Evolutionary conservation across 1,139 yeast genomes (phyloP), one percentile per base, ranked within the genome.

Genomic region (Schwanniomyces etchellsii): DNA sequence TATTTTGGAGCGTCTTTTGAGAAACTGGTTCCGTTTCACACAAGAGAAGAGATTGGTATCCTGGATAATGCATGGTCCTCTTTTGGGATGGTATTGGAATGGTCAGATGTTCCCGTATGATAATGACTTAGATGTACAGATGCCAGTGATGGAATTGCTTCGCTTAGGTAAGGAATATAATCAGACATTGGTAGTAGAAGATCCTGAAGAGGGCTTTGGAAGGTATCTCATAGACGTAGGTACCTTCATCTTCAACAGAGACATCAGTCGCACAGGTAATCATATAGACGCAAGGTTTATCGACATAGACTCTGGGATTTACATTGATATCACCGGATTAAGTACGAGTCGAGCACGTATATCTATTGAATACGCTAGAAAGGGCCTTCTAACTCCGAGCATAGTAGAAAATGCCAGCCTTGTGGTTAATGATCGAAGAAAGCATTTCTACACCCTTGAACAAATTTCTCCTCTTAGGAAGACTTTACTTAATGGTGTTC

Each of bases 31-130:
- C 35, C 34, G 40, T 10, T 45, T 48, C 42, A 52, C 60, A 12
- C 49, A 48, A 36, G 55, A 50, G 34, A 55, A 52, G 32, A 64
- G 63, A 0, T 40, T 59, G 4, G 39, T 57, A 5, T 43, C 49
- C 9, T 55, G 61, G 61, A 43, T 55, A 5, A 46, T 48, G 35
- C 60, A 54, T 29, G 60, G 59, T 1, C 49, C 60, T 9, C 42
- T 56, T 22, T 41, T 54, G 17, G 44, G 53, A 5, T 55, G 61
- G 60, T 53, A 51, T 33, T 55, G 76, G 65, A 72, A 74, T 46
- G 79, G 79, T 0, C 40, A 68, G 38, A 60, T 57, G 10, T 49
- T 72, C 47, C 77, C 77, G 2, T 73, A 77, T 76, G 79, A 73
- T 44, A 60, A 60, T 30, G 79, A 73, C 40, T 45, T 71, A 26